phyloP scores from a whole-genome alignment of 2,329 filamentous ascomycete genomes.

The Colletotrichum zoysiae region DNA sequence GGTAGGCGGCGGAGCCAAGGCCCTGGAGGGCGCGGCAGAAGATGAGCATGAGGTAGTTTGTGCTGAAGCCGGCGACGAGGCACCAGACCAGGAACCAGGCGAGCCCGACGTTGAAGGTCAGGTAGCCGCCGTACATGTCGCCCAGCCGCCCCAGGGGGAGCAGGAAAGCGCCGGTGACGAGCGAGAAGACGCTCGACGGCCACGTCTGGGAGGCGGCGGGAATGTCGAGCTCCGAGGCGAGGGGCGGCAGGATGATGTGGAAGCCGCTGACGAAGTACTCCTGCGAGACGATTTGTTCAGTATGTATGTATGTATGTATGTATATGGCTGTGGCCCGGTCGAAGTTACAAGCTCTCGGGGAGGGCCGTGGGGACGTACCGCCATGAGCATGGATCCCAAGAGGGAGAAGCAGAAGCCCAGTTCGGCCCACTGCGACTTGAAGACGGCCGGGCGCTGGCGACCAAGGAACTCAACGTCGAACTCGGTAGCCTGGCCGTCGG shows the following conservation, averaged over 20 bases:
- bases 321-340: too few species aligned
- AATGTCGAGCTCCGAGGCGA: slow-evolving; percentile 73
- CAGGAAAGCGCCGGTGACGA: slow-evolving; percentile 68
- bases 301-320: too few species aligned
- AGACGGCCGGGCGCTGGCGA: slow-evolving; percentile 69
- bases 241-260: slow-evolving; percentile 76
- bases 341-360: too few species aligned
- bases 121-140: slow-evolving; percentile 73
- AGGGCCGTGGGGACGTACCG: slow-evolving; percentile 51
- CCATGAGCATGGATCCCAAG: slow-evolving; percentile 72
- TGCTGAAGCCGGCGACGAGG: slow-evolving; percentile 77
- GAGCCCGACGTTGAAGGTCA: slow-evolving; percentile 70
- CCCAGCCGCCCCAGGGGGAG: slow-evolving; percentile 73
- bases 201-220: slow-evolving; percentile 71
- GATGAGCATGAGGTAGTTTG: slow-evolving; percentile 77
- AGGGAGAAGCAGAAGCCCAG: slow-evolving; percentile 72
- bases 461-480: slow-evolving; percentile 70
- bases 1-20: slow-evolving; percentile 77
- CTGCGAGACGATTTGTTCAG: slow-evolving; percentile 47
- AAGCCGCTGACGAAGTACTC: slow-evolving; percentile 87
- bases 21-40: slow-evolving; percentile 81
- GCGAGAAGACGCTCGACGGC: slow-evolving; percentile 73
- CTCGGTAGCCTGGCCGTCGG: slow-evolving; percentile 12
- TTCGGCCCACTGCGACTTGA: slow-evolving; percentile 67
- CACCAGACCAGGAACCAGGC: slow-evolving; percentile 78